Conservation (phyloP, 768 basidiomycete species). For the Paxillus ammoniavirescens region DNA sequence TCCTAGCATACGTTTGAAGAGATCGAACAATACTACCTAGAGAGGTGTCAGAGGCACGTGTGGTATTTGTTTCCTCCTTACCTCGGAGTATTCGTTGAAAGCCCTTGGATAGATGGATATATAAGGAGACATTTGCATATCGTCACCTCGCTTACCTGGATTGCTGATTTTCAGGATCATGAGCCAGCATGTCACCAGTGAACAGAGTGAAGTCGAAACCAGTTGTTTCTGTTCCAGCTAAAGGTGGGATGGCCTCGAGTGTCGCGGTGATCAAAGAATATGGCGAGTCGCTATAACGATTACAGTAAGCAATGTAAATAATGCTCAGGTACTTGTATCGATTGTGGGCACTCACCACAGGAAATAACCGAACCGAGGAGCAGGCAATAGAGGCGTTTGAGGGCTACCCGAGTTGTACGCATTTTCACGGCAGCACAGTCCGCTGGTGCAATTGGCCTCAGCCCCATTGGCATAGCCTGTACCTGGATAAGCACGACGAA, state of each 20-base stretch:
- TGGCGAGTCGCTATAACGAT: conserved; percentile 53
- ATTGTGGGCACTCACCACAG: conserved; percentile 40
- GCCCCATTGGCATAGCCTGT: conserved; percentile 66
- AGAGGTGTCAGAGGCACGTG: conserved; percentile 6
- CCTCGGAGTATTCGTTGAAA: conserved; percentile 64
- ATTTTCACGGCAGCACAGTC: conserved; percentile 63
- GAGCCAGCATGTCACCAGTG: conserved; percentile 74
- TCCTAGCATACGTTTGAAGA: conserved; percentile 60
- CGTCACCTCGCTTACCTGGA: conserved; percentile 44
- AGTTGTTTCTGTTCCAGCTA: conserved; percentile 57
- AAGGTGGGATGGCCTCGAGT: conserved; percentile 62
- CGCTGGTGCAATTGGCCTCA: conserved; percentile 70
- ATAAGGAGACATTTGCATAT: background rate
- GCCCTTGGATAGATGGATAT: conserved; percentile 35
- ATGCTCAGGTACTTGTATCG: background rate
- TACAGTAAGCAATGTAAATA: conserved; percentile 1
- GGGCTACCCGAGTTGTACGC: conserved; percentile 50
- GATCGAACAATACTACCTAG: conserved; percentile 63
- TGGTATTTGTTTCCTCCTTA: conserved; percentile 19
- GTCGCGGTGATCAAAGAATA: conserved; percentile 57
- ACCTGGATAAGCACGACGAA: background rate
- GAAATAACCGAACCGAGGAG: conserved; percentile 68
- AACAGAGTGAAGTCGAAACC: conserved; percentile 67
- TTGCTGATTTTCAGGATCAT: conserved; percentile 64
- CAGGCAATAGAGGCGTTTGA: conserved; percentile 49